Evolutionary conservation across 306 rosid species (phyloP), one percentile per base, ranked within the genome.

Genomic region (Lablab purpureus): DNA sequence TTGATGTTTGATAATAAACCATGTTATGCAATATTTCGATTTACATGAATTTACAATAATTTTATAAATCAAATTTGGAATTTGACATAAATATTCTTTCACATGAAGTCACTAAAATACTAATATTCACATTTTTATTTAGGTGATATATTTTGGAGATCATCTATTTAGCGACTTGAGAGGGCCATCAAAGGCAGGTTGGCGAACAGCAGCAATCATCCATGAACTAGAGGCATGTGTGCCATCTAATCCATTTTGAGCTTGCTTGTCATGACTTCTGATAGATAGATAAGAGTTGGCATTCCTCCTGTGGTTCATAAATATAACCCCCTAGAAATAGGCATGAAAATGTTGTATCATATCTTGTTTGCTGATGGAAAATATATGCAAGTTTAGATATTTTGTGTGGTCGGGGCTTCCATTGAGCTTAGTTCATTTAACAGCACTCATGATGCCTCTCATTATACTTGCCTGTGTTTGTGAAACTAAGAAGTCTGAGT

Each of bases 101-200:
- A 21, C 80, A 41, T 67, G 60, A 37, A 70, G 47, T 25, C 52
- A 11, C n/a, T 70, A 66, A 50, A 82, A 74, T 76, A 76, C 54
- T 74, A 58, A 76, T 41, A 62, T 25, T 62, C 28, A 28, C 28
- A 46, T 72, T 84, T 66, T 67, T 78, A 60, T 27, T 62, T 46
- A 95, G 99, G 99, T 95, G 80, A 95, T 95, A 85, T 95, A 95
- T 89, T 95, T 95, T 86, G 99, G 99, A 67, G 99, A 95, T 81
- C 99, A 95, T 82, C 92, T 95, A 49, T 95, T 95, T 69, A 92
- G 99, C 2, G 99, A 95, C 84, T 87, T 95, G 86, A 95, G 97
- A 85, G 99, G 95, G 2, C 99, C 97, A 66, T 89, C 95, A 66
- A 95, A 92, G 89, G 97, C 97, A 82, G 99, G 99, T 79, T 95